Conservation (phyloP, 2,329 filamentous ascomycete genomes). For the Coniochaeta hoffmannii region DNA sequence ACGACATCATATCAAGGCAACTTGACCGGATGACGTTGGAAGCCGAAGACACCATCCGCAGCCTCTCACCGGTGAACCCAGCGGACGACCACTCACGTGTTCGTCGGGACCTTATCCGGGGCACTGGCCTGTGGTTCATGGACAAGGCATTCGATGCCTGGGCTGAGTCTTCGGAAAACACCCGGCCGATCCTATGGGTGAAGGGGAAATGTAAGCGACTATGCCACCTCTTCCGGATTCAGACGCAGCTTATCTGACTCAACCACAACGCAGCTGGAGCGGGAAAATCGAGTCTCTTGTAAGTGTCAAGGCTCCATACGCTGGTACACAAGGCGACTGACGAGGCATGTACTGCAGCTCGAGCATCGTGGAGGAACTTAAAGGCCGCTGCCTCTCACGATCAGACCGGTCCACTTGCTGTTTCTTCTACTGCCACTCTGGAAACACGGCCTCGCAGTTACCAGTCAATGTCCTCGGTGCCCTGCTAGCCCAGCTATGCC, state of each 20-base stretch:
- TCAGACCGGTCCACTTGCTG: slow-evolving; percentile 10
- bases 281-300: slow-evolving; percentile 21
- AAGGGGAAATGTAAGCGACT: slow-evolving; percentile 14
- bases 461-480: slow-evolving; percentile 20
- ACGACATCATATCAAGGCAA: slow-evolving; percentile 13
- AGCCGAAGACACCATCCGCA: slow-evolving; percentile 10
- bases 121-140: slow-evolving; percentile 14
- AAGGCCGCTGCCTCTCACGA: slow-evolving; percentile 4
- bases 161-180: slow-evolving; percentile 6
- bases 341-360: slow-evolving; percentile 9
- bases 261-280: slow-evolving; percentile 17
- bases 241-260: slow-evolving; percentile 3
- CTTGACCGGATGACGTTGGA: slow-evolving; percentile 10
- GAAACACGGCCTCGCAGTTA: slow-evolving; percentile 18
- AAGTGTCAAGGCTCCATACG: slow-evolving; percentile 1
- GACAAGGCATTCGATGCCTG: slow-evolving; percentile 11
- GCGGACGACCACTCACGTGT: slow-evolving; percentile 10
- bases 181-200: slow-evolving; percentile 15
- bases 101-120: slow-evolving; percentile 10
- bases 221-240: not conserved
- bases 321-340: not conserved
- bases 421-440: slow-evolving; percentile 18
- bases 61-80: slow-evolving; percentile 13
- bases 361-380: slow-evolving; percentile 14
- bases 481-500: slow-evolving; percentile 16